Base-by-base conservation (phyloP, 179 eudicot genomes). In the Corrigiola litoralis region DNA sequence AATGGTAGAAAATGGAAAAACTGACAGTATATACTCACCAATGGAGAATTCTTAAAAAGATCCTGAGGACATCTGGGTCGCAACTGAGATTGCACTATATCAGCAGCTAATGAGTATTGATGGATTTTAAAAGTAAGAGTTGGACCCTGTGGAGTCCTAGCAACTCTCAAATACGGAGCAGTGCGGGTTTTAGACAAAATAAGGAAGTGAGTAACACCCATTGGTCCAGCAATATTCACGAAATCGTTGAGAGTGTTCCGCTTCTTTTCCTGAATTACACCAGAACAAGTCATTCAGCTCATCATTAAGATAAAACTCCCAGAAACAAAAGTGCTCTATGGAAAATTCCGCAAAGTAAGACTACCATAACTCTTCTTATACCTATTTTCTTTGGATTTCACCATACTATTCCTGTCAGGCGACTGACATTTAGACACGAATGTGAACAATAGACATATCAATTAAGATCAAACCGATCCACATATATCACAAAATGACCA, bases 141-240 rank as follows among this genome's bases (percentile, higher is more conserved):
- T 63, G 98, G 98, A 47, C 97, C 97, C 62, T 92, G 98, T 46
- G 96, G 95, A 13, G 92, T 90, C 77, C 84, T 82, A 29, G 92
- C 96, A 69, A 90, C 90, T 70, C 95, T 90, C 79, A 92, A 69
- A 67, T 75, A 84, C 16, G 98, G 95, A 29, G 87, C 79, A 57
- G 68, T 29, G 37, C 71, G 75, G 61, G 90, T 83, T 81, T 90
- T 92, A 33, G 97, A 92, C 73, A 92, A 67, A 36, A 90, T 92
- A 37, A 92, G 89, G 67, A 92, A 90, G 75, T 92, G 95, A 20
- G 96, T 87, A 48, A 90, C 98, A 4, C 96, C 97, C 97, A 92
- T 87, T 13, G 97, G 95, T 56, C 97, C 96, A 6, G 95, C 89
- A 78, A 92, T 85, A 61, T 90, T 92, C 77, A 92, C 71, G 75